These are phyloP conservation scores for Daldinia sp. DNA, from an alignment of 2,329 filamentous ascomycete genomes.

Conservation along the genomic window DNA sequence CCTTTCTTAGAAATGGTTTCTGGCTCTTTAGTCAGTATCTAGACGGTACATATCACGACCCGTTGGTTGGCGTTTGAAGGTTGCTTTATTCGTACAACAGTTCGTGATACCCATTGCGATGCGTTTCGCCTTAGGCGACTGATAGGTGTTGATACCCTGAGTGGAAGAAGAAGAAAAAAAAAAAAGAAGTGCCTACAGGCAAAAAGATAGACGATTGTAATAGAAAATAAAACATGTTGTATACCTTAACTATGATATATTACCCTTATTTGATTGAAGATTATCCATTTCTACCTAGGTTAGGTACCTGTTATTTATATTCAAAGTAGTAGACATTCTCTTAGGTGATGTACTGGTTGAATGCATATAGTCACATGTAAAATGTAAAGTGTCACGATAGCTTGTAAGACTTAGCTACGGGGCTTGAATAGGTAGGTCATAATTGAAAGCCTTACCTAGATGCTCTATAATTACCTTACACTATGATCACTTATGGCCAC, in stretches of 20 bases:
- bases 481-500: too few relatives aligned
- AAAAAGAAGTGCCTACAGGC: background rate
- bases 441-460: conserved; percentile 6
- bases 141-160: conserved; percentile 34
- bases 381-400: conserved; percentile 1
- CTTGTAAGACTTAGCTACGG: background rate
- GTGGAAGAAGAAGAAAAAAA: conserved; percentile 24
- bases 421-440: conserved; percentile 8
- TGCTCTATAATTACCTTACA: conserved; percentile 6
- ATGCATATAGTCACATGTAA: conserved; percentile 2
- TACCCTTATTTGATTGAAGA: background rate
- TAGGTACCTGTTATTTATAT: background rate
- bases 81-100: conserved; percentile 36
- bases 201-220: conserved; percentile 28
- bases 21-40: conserved; percentile 29
- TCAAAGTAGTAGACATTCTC: background rate
- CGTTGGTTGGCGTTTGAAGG: conserved; percentile 39
- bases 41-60: conserved; percentile 24
- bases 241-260: background rate
- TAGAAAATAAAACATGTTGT: conserved; percentile 18
- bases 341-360: background rate
- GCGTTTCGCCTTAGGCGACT: conserved; percentile 21
- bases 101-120: conserved; percentile 41
- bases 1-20: conserved; percentile 23
- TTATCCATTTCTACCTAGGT: background rate